phyloP scores from a whole-genome alignment of 2,329 filamentous ascomycete genomes.

The Cladobotryum protrusum region DNA sequence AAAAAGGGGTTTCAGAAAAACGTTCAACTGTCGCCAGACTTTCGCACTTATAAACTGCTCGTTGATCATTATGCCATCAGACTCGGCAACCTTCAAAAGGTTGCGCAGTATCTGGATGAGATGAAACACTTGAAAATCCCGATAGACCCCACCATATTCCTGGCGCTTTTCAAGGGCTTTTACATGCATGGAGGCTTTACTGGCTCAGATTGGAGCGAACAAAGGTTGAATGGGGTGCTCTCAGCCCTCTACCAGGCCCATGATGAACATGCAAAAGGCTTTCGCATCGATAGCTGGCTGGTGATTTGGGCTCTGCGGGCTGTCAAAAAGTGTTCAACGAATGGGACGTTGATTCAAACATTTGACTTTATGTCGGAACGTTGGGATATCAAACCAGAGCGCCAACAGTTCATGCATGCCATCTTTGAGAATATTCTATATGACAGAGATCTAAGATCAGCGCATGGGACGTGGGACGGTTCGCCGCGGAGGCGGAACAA shows the following conservation, averaged over 20 bases:
- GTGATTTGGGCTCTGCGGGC: constrained; percentile 56
- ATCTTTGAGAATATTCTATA: constrained; percentile 38
- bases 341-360: constrained; percentile 45
- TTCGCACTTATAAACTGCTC: constrained; percentile 73
- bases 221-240: constrained; percentile 64
- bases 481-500: constrained; percentile 19
- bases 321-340: constrained; percentile 53
- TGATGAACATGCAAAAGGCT: constrained; percentile 37
- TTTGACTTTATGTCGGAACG: constrained; percentile 45
- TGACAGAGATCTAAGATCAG: constrained; percentile 25
- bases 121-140: constrained; percentile 66
- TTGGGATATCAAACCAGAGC: constrained; percentile 39
- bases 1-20: constrained; percentile 50
- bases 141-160: constrained; percentile 69
- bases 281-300: constrained; percentile 55
- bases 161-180: constrained; percentile 80
- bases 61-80: constrained; percentile 65
- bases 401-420: constrained; percentile 41
- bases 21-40: constrained; percentile 64
- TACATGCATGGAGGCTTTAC: constrained; percentile 58
- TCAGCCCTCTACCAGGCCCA: constrained; percentile 53
- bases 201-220: constrained; percentile 64
- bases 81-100: constrained; percentile 64
- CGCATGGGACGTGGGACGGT: constrained; percentile 19
- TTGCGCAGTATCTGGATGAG: constrained; percentile 68